phyloP scores from a whole-genome alignment of 2,329 filamentous ascomycete species.

The Byssoonygena ceratinophila region DNA sequence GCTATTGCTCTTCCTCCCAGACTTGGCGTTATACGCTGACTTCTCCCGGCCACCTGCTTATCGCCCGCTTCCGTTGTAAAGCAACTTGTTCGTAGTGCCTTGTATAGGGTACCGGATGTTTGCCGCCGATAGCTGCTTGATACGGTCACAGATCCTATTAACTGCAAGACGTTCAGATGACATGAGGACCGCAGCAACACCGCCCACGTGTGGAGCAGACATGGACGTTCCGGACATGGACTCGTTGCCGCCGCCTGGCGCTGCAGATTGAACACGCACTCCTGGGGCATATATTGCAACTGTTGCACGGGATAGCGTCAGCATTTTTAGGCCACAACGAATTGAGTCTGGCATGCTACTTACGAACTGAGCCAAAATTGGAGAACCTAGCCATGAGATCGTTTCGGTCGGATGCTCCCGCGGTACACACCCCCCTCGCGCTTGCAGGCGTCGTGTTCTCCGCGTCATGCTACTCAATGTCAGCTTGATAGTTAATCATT shows the following conservation, averaged over 20 bases:
- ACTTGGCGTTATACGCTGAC: too few relatives aligned
- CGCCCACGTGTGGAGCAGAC: conserved; percentile 39
- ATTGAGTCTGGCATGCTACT: background rate
- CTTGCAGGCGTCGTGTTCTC: conserved; percentile 31
- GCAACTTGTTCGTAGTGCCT: conserved; percentile 1
- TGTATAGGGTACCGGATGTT: background rate
- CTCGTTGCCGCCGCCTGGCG: conserved; percentile 41
- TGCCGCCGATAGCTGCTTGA: conserved; percentile 30
- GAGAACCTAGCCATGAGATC: conserved; percentile 32
- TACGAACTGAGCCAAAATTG: conserved; percentile 33
- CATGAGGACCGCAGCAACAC: conserved; percentile 44
- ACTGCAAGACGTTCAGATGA: conserved; percentile 42
- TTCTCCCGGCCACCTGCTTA: background rate
- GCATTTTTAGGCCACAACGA: background rate
- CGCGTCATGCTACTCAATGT: conserved; percentile 17
- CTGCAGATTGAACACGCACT: conserved; percentile 42
- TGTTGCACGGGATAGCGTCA: background rate
- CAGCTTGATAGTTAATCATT: conserved; percentile 11
- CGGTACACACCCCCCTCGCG: conserved; percentile 29
- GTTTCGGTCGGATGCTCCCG: conserved; percentile 29
- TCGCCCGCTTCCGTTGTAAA: conserved; percentile 2
- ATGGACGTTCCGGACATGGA: conserved; percentile 30
- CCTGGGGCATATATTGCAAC: conserved; percentile 51
- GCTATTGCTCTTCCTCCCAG: too few relatives aligned
- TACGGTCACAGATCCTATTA: conserved; percentile 37